Base-by-base conservation (phyloP, 805 yeast genomes). In the Kazachstania psychrophila region DNA sequence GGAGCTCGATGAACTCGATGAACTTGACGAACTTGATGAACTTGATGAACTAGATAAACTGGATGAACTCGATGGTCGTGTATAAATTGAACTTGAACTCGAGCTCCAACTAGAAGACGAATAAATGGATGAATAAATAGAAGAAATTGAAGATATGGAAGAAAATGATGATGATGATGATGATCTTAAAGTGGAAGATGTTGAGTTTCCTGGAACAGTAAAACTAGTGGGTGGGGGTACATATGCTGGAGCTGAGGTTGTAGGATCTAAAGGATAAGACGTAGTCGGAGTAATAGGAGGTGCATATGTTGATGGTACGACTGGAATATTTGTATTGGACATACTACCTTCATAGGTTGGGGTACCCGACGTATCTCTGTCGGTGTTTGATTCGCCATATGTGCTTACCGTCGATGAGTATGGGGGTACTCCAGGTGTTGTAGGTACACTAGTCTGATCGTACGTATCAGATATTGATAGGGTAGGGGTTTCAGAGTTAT, bases 1-100 rank as follows among this genome's bases (percentile, higher is more conserved):
- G n/a, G n/a, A n/a, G 3, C 36, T 33, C 10, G 54, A 28, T 17
- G 47, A 33, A 25, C 38, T 31, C 14, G 33, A 11, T 5, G 35
- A 24, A 22, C 19, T 23, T n/a, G 33, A 15, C 2, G 34, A 18
- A 6, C 37, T 10, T 17, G 31, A 22, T 16, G 34, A 24, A 17
- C 27, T 28, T 3, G 33, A 23, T 14, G 37, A 31, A 14, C 13
- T 9, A 9, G 11, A 12, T 22, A 22, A 22, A 9, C 12, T 22
- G 8, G 24, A 22, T 9, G 24, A 22, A 22, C 24, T 22, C 3
- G 40, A 34, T 11, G 52, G 39, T 1, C 44, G 28, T 4, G 44
- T 18, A 8, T 44, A 26, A 7, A 37, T 13, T 6, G 47, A 22
- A 4, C 48, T 17, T 7, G 34, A 10, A 9, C 24, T 18, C 8